Evolutionary conservation across 164 flowering plant genomes (phyloP), one percentile per base, ranked within the genome.

Genomic region (Malania oleifera): DNA sequence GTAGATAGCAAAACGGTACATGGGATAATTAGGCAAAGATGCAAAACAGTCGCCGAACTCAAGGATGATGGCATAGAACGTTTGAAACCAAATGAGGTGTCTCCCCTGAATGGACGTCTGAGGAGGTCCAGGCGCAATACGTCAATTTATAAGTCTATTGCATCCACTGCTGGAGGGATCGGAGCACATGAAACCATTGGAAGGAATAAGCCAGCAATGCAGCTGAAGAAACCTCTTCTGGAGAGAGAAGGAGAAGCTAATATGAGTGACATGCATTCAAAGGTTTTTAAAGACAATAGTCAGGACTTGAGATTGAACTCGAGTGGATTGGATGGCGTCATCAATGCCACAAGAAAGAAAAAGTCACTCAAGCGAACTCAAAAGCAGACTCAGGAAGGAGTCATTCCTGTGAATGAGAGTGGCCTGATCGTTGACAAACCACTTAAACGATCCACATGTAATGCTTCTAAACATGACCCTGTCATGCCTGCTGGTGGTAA

Each of bases 81-180:
- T 5, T 22, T n/a, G 37, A 31, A 46, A 57, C 31, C 19, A 26
- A 28, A 17, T 13, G 43, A 53, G 41, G 47, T 14, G 54, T 27
- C 39, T 5, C n/a, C 43, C 3, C 29, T 28, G 14, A 34, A 28
- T 34, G 47, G 56, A 7, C 59, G 48, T 23, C 26, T 22, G 15
- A 56, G 66, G 47, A 50, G 62, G 35, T 55, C 57, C 35, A 53
- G 62, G 26, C 38, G 70, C 19, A 31, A 12, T n/a, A 39, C 60
- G 26, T 11, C n/a, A 28, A 9, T 39, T 2, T 29, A 48, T 12
- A 48, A 15, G 38, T 53, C 58, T 29, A 31, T 12, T 43, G 28
- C 23, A 50, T 17, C 52, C 1, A 14, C 35, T 34, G 43, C 20
- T 51, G 38, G 9, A 24, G 38, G 20, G 43, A 29, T 17, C 20